Conservation (phyloP, 805 yeast species). For the Ogataea ganodermae region DNA sequence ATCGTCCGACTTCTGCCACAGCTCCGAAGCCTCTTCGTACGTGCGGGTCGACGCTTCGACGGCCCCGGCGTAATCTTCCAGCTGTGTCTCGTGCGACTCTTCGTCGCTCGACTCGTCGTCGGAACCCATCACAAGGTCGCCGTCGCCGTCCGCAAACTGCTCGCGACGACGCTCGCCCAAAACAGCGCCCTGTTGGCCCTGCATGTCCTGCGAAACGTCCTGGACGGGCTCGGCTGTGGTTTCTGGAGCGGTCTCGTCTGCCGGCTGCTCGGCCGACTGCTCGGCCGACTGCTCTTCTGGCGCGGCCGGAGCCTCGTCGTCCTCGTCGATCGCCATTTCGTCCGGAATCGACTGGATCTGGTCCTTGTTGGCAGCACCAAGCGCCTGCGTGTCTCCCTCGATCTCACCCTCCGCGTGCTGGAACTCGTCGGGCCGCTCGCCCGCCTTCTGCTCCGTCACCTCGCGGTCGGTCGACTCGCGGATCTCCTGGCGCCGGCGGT, state of each 20-base stretch:
- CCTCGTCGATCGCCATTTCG: conserved; percentile 81
- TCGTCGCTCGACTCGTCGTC: conserved; percentile 9
- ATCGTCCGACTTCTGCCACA: conserved; percentile 83
- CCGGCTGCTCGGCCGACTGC: conserved; percentile 32
- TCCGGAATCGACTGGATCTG: conserved; percentile 76
- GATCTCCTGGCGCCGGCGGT: conserved; percentile 86
- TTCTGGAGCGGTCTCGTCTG: conserved; percentile 35
- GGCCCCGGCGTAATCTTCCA: conserved; percentile 36
- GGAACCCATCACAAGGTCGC: conserved; percentile 44
- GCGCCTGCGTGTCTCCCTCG: conserved; percentile 82
- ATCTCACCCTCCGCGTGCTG: conserved; percentile 82
- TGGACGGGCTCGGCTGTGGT: conserved; percentile 1
- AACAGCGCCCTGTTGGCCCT: conserved; percentile 23
- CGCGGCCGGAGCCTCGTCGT: conserved; percentile 39
- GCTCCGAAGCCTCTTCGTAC: conserved; percentile 63
- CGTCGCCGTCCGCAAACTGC: conserved; percentile 43
- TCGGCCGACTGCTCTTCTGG: conserved; percentile 32
- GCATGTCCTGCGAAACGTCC: conserved; percentile 13
- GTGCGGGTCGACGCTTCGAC: conserved; percentile 31
- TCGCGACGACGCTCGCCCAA: conserved; percentile 24
- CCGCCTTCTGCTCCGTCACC: conserved; percentile 54
- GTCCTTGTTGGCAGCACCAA: conserved; percentile 85
- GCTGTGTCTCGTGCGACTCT: conserved; percentile 22
- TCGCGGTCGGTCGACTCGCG: conserved; percentile 63
- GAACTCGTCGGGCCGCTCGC: conserved; percentile 80